Base-by-base conservation (phyloP, 345 rosid species). In the Linum tenue region DNA sequence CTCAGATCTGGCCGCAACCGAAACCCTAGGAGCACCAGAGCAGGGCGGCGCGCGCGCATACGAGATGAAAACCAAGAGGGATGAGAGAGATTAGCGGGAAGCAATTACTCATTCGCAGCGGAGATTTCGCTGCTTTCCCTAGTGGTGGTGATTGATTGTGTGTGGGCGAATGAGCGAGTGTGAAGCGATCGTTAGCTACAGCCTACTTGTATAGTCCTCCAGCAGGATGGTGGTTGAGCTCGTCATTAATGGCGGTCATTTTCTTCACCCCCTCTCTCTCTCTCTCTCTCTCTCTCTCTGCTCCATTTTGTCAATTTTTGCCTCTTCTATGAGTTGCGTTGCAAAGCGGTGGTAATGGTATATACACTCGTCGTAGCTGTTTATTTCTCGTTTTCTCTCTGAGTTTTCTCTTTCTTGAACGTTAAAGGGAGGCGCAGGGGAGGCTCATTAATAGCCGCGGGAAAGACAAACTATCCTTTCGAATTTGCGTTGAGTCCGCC, bases 381-480 rank as follows among this genome's bases (percentile, higher is more conserved):
- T 56, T 37, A 16, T 55, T 58, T 39, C 22, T n/a, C 22, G n/a
- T 53, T n/a, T 44, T 38, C 3, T 36, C 2, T 31, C 37, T 35
- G 10, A 40, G 55, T 37, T 42, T 51, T 38, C 17, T 22, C 37
- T 22, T 5, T 64, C 58, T 12, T 36, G 39, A 31, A 44, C 73
- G 76, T 74, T 74, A 71, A 69, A 70, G 31, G 51, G 68, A 60
- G 63, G n/a, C 0, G 75, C 69, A 50, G 69, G 48, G 50, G 51
- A 43, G 67, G 68, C 70, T 71, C 77, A 73, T 82, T 72, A 82
- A 83, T 80, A 72, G 77, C 79, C 77, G 86, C 86, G 86, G 84
- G 84, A 73, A 84, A 58, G 77, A 78, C 73, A 60, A 69, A 67
- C 15, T 36, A 44, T 44, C 44, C 8, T 31, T 39, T 53, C 60